Evolutionary conservation across 1,284 basidiomycete species (phyloP).

Genomic region (Boletus sp.): DNA sequence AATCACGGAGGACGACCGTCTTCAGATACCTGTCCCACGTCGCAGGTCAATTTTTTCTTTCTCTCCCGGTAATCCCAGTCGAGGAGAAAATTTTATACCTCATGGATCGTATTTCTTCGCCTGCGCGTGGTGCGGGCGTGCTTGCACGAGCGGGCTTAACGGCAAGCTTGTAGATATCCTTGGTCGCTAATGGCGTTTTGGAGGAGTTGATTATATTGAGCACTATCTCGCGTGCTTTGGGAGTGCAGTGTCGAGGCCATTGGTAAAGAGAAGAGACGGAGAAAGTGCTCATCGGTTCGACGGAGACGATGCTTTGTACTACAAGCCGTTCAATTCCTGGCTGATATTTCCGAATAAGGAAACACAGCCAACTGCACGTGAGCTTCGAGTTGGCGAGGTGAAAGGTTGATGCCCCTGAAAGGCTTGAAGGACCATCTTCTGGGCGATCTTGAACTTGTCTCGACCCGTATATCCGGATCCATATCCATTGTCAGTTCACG

Average conservation of each 20-base stretch:
- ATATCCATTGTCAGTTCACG: too few relatives aligned
- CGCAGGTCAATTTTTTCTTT: not conserved
- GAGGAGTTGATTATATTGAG: conserved; percentile 24
- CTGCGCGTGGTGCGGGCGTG: conserved; percentile 36
- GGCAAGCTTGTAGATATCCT: conserved; percentile 27
- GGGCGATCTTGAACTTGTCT: too few relatives aligned
- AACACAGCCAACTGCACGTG: too few relatives aligned
- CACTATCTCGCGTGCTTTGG: conserved; percentile 23
- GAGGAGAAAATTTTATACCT: conserved; percentile 36
- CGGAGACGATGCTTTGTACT: too few relatives aligned
- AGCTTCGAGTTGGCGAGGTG: too few relatives aligned
- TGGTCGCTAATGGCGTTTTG: conserved; percentile 26
- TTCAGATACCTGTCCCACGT: conserved; percentile 52
- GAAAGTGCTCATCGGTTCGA: conserved; percentile 16
- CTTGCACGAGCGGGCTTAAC: conserved; percentile 6
- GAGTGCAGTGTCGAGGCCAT: conserved; percentile 28
- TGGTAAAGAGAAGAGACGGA: conserved; percentile 22
- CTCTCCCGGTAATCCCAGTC: too few relatives aligned
- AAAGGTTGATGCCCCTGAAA: too few relatives aligned
- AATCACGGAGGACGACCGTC: conserved; percentile 44
- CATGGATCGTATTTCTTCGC: conserved; percentile 50
- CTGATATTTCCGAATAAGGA: too few relatives aligned
- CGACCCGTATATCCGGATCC: too few relatives aligned
- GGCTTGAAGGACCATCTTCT: too few relatives aligned
- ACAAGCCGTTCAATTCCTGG: too few relatives aligned